Evolutionary conservation across 2,329 filamentous ascomycete species (phyloP).

Genomic region (Fusarium algeriense): DNA sequence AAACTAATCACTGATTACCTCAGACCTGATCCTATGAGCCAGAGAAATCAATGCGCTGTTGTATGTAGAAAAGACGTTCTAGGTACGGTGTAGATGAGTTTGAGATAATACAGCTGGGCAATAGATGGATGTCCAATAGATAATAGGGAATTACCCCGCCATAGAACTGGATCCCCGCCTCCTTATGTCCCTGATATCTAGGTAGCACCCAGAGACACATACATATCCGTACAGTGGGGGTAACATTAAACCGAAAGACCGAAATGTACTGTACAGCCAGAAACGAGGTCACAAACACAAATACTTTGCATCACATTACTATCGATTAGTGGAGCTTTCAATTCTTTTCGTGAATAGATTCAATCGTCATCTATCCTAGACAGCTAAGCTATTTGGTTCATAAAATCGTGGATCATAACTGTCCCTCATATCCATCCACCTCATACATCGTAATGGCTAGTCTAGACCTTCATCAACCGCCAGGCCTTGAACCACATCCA

Average conservation of each 20-base stretch:
- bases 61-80: conserved; percentile 15
- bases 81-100: conserved; percentile 31
- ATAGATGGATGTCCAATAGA: conserved; percentile 12
- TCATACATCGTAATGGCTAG: conserved; percentile 51
- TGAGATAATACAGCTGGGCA: conserved; percentile 2
- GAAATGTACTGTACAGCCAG: not conserved
- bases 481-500: conserved; percentile 50
- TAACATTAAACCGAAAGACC: conserved; percentile 6
- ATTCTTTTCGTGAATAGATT: conserved; percentile 60
- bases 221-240: not conserved
- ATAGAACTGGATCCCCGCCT: conserved; percentile 24
- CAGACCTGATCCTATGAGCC: not conserved
- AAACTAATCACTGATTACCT: not conserved
- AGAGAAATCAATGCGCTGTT: not conserved
- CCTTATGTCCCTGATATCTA: not conserved
- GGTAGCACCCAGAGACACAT: not conserved
- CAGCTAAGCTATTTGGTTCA: conserved; percentile 38
- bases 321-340: not conserved
- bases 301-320: conserved; percentile 1
- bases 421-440: conserved; percentile 38
- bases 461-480: conserved; percentile 46
- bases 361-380: conserved; percentile 63
- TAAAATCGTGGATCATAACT: conserved; percentile 42
- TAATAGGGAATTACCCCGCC: conserved; percentile 35
- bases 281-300: not conserved